A percentile compares a stretch with the other conserved stretches of the same genome.
phyloP scores from a whole-genome alignment of 306 rosid species.

The Pterocarpus macrocarpus region DNA sequence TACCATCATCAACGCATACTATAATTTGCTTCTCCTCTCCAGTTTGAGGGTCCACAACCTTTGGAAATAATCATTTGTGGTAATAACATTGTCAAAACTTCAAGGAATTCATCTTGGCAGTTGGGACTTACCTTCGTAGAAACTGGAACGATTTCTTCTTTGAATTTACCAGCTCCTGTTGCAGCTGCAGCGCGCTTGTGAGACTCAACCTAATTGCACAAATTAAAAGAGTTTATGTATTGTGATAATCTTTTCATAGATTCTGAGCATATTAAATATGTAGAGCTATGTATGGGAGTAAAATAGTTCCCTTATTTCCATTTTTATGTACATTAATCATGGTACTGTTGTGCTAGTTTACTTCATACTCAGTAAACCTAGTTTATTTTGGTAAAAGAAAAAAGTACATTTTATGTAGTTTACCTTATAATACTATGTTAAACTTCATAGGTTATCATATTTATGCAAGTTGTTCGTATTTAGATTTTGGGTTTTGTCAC shows the following conservation, averaged over 20 bases:
- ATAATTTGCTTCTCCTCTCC: slow-evolving; percentile 73
- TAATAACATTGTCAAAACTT: slow-evolving; percentile 21
- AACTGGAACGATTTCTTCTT: slow-evolving; percentile 88
- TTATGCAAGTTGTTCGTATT: no score
- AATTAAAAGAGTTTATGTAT: slow-evolving; percentile 18
- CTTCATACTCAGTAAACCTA: no score
- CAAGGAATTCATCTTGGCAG: slow-evolving; percentile 30
- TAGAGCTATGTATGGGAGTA: no score
- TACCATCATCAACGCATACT: slow-evolving; percentile 83
- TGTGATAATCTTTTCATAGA: background rate
- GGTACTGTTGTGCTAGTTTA: no score
- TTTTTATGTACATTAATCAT: no score
- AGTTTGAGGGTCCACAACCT: slow-evolving; percentile 92
- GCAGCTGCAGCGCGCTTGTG: slow-evolving; percentile 94
- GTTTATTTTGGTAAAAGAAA: no score
- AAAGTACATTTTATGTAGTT: no score
- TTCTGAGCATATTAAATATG: slow-evolving; percentile 26
- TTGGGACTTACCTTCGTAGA: slow-evolving; percentile 74
- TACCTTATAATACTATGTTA: no score
- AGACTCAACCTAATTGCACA: slow-evolving; percentile 74
- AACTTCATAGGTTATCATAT: no score
- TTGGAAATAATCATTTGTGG: slow-evolving; percentile 39
- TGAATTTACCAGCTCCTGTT: slow-evolving; percentile 80
- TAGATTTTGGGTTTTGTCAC: no score
- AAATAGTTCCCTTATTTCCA: no score